Conservation (phyloP, 257 asterid species). For the Rehmannia glutinosa region DNA sequence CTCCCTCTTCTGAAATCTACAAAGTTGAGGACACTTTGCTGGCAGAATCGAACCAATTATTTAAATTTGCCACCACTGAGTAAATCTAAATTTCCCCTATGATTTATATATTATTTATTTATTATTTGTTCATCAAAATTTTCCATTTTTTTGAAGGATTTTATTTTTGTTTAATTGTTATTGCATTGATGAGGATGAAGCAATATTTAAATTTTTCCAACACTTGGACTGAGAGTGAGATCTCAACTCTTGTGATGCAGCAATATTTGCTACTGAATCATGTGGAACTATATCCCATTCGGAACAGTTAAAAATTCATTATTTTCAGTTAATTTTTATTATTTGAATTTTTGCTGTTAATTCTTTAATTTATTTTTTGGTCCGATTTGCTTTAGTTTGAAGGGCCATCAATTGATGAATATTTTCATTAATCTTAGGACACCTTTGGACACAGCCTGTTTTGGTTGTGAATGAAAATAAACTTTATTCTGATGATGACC, state of each 20-base stretch:
- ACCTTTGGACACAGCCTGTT: constrained; percentile 41
- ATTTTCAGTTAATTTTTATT: not conserved
- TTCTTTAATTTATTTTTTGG: not conserved
- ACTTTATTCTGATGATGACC: constrained; percentile 31
- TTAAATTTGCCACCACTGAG: constrained; percentile 61
- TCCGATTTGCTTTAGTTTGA: not conserved
- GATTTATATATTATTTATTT: not conserved
- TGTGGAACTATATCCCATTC: not conserved
- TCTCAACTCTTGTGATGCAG: constrained; percentile 35
- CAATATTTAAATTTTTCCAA: constrained; percentile 36
- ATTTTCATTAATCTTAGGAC: constrained; percentile 42
- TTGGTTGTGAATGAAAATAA: constrained; percentile 38
- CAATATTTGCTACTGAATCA: constrained; percentile 45
- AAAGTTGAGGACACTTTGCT: constrained; percentile 59
- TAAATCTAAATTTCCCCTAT: not conserved
- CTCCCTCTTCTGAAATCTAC: constrained; percentile 89
- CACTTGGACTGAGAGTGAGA: constrained; percentile 60
- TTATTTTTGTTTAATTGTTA: not conserved
- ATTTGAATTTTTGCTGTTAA: not conserved
- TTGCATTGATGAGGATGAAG: constrained; percentile 43
- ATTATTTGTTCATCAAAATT: not conserved
- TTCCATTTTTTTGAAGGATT: not conserved
- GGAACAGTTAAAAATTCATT: too few species aligned
- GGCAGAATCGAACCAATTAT: constrained; percentile 92
- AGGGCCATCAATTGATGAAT: constrained; percentile 33